Percentiles rank a stretch among this genome's conserved stretches.
Evolutionary conservation across 176 grass and related monocot species (phyloP).

Genomic region (Paspalum notatum): DNA sequence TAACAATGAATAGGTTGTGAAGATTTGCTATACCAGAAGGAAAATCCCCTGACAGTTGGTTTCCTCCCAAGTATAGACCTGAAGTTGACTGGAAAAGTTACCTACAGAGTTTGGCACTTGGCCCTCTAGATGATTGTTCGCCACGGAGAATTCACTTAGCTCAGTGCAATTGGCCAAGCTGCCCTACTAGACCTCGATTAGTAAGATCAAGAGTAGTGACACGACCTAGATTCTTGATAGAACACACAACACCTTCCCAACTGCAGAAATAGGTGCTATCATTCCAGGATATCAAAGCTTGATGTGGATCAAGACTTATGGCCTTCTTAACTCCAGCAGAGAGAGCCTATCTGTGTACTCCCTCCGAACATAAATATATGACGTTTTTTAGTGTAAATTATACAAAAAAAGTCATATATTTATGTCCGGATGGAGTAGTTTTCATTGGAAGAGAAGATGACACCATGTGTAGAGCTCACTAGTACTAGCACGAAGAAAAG

Average conservation of each 20-base stretch:
- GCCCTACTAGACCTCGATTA: background rate
- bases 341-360: no score
- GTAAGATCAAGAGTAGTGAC: constrained; percentile 18
- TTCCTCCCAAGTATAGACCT: background rate
- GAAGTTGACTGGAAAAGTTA: background rate
- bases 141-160: background rate
- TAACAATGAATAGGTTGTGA: background rate
- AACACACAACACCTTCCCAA: constrained; percentile 19
- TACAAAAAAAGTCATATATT: no score
- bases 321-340: no score
- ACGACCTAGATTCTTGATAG: background rate
- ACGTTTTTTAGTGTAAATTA: no score
- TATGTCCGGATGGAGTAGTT: no score
- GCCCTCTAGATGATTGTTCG: background rate
- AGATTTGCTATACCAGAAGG: constrained; percentile 1
- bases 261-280: constrained; percentile 30
- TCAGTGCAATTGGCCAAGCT: constrained; percentile 31
- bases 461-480: background rate
- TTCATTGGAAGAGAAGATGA: background rate
- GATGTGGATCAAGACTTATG: no score
- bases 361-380: no score
- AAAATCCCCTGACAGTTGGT: background rate
- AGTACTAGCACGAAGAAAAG: background rate
- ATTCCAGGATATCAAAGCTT: constrained; percentile 49
- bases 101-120: background rate